phyloP scores from a whole-genome alignment of 805 yeast species.

The Candida silvicultrix region DNA sequence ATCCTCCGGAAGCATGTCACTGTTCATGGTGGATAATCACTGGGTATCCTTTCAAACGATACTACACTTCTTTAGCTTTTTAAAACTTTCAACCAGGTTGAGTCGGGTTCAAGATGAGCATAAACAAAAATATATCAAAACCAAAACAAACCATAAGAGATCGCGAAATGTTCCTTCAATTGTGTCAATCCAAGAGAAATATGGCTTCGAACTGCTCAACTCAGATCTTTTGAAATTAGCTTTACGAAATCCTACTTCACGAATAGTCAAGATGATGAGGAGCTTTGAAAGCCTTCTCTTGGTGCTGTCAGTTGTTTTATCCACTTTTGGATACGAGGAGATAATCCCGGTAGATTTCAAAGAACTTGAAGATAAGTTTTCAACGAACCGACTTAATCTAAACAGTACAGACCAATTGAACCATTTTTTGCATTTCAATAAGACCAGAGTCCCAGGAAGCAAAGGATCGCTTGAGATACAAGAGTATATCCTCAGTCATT shows the following conservation, averaged over 20 bases:
- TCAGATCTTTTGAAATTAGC: neutral
- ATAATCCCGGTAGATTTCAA: constrained; percentile 3
- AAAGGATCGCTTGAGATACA: constrained; percentile 31
- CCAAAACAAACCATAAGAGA: neutral
- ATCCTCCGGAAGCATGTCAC: neutral
- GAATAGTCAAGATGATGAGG: no score
- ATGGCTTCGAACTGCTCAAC: no score
- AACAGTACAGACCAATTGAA: constrained; percentile 8
- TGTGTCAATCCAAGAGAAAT: neutral
- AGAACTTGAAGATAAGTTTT: constrained; percentile 1
- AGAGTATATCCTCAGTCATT: constrained; percentile 29
- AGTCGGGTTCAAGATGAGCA: neutral
- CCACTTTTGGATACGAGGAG: constrained; percentile 3
- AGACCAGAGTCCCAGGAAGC: constrained; percentile 37
- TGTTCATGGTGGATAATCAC: neutral
- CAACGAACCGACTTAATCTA: constrained; percentile 10
- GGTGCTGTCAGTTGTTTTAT: no score
- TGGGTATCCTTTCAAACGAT: no score
- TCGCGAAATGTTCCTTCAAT: neutral
- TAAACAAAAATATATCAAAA: neutral
- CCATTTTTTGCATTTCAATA: constrained; percentile 27
- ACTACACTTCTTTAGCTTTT: no score
- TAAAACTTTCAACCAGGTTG: no score
- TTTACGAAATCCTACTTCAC: no score
- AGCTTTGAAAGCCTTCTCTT: no score